Conservation (phyloP, 352 stramenopile species). For the Phytophthora ramorum region DNA sequence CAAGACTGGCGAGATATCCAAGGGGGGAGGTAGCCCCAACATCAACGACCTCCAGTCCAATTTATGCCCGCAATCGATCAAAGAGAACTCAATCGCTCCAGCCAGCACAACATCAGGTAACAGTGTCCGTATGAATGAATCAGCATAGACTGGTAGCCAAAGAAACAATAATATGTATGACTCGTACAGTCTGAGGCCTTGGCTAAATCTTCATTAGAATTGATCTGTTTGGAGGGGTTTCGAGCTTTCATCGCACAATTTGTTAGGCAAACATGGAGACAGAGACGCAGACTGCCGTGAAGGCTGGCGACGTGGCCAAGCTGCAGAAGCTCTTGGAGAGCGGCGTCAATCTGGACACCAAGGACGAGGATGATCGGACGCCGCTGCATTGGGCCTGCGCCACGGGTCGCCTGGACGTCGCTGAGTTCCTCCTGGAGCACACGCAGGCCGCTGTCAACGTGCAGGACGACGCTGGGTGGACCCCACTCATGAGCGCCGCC, state of each 20-base stretch:
- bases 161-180: not conserved
- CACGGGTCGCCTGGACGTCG: constrained; percentile 52
- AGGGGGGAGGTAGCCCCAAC: constrained; percentile 5
- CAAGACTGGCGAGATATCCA: constrained; percentile 2
- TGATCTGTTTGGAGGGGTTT: not conserved
- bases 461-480: constrained; percentile 81
- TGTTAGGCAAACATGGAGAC: constrained; percentile 29
- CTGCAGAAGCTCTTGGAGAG: constrained; percentile 42
- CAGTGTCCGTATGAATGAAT: not conserved
- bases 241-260: not conserved
- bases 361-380: constrained; percentile 80
- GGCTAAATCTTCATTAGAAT: too few relatives aligned
- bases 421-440: constrained; percentile 60
- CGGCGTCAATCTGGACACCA: constrained; percentile 45
- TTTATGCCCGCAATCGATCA: constrained; percentile 17
- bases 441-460: constrained; percentile 55
- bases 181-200: too few relatives aligned
- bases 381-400: constrained; percentile 73
- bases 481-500: constrained; percentile 76
- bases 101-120: constrained; percentile 4
- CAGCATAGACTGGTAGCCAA: not conserved
- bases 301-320: constrained; percentile 34
- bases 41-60: constrained; percentile 19
- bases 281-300: constrained; percentile 36
- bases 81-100: constrained; percentile 23